A percentile compares a stretch with the other conserved stretches of the same genome.
Evolutionary conservation across 257 asterid species (phyloP).

Genomic region (Plantago ovata): DNA sequence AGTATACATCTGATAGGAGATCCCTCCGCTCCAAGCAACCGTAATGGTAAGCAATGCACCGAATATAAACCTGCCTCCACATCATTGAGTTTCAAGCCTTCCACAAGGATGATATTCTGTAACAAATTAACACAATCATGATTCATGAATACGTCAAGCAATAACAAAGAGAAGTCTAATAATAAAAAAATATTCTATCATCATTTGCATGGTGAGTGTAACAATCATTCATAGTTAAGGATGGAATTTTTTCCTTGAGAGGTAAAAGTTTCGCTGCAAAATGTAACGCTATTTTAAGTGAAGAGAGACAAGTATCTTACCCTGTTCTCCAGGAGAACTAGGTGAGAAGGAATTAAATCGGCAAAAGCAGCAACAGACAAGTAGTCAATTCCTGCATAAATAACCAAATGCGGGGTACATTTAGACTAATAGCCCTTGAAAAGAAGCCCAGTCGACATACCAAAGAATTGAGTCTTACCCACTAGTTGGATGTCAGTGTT

Average conservation of each 20-base stretch:
- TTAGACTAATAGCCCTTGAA: neutral
- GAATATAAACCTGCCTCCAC: slow-evolving; percentile 57
- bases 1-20: slow-evolving; percentile 97
- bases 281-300: neutral
- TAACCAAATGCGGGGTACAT: neutral
- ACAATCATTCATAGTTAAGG: neutral
- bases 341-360: slow-evolving; percentile 76
- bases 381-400: slow-evolving; percentile 78
- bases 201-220: neutral
- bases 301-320: slow-evolving; percentile 36
- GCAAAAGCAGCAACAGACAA: slow-evolving; percentile 91
- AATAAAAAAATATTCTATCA: too few relatives aligned
- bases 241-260: neutral
- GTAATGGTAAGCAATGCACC: slow-evolving; percentile 84
- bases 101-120: slow-evolving; percentile 91
- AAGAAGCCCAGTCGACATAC: neutral
- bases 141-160: too few relatives aligned
- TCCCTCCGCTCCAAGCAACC: slow-evolving; percentile 92
- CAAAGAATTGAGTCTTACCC: slow-evolving; percentile 39
- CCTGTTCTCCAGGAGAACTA: slow-evolving; percentile 70
- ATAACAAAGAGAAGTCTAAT: too few relatives aligned
- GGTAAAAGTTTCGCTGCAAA: neutral
- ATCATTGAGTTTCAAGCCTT: slow-evolving; percentile 83
- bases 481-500: slow-evolving; percentile 96
- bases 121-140: too few relatives aligned